A percentile compares a stretch with the other conserved stretches of the same genome.
Evolutionary conservation across 192 early-diverging fungal genomes (phyloP).

Genomic region (Backusella tuberculispora): DNA sequence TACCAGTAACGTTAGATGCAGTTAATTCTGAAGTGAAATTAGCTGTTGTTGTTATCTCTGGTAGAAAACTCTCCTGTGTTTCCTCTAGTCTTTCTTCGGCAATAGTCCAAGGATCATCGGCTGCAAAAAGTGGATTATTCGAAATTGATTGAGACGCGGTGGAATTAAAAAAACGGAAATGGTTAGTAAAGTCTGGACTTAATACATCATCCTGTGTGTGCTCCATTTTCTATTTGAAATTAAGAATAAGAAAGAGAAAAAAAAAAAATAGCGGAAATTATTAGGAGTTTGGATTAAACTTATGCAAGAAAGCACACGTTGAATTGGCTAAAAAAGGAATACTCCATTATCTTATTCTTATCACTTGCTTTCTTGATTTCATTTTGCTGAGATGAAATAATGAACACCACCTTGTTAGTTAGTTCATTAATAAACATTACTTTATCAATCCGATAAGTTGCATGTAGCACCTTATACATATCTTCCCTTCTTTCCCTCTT

Average conservation of each 20-base stretch:
- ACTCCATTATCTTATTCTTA: not conserved
- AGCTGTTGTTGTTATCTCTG: not conserved
- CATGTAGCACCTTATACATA: too few relatives aligned
- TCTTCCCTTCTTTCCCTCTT: not conserved
- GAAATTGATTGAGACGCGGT: not conserved
- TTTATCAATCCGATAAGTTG: too few relatives aligned
- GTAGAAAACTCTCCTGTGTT: not conserved
- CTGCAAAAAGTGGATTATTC: not conserved
- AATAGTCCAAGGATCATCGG: slow-evolving; percentile 21
- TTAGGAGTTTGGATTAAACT: slow-evolving; percentile 3
- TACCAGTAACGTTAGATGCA: slow-evolving; percentile 2
- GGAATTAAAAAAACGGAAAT: not conserved
- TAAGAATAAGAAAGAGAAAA: not conserved
- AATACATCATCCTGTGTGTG: slow-evolving; percentile 7
- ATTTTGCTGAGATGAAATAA: too few relatives aligned
- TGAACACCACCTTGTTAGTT: too few relatives aligned
- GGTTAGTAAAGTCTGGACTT: slow-evolving; percentile 5
- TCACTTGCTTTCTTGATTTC: too few relatives aligned
- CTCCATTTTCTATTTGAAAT: slow-evolving; percentile 15
- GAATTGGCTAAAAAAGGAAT: not conserved
- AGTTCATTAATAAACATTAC: too few relatives aligned
- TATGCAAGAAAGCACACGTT: not conserved
- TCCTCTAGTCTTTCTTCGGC: not conserved
- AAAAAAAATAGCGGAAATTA: slow-evolving; percentile 14
- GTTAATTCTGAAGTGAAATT: slow-evolving; percentile 2